Conservation (phyloP, 345 rosid species). For the Arabidopsis suecica region DNA sequence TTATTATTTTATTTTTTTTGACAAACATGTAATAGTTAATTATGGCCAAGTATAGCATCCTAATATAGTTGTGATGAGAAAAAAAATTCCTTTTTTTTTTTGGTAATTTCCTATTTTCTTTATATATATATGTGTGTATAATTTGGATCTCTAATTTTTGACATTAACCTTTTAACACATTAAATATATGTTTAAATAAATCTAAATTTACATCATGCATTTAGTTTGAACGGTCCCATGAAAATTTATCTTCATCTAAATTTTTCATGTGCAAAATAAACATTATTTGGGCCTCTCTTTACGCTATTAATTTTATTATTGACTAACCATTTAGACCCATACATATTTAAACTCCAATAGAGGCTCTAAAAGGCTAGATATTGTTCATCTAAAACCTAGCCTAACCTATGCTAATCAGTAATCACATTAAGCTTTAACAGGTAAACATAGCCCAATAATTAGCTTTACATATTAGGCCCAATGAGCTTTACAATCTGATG, state of each 20-base stretch:
- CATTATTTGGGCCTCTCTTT: background rate
- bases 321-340: background rate
- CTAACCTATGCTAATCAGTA: no score
- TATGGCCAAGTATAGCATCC: background rate
- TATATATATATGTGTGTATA: background rate
- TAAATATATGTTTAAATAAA: background rate
- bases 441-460: background rate
- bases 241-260: background rate
- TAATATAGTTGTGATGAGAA: background rate
- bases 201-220: background rate
- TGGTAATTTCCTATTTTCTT: background rate
- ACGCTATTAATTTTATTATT: background rate
- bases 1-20: background rate
- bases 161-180: background rate
- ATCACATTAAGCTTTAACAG: background rate
- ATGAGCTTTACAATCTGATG: background rate
- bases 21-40: background rate
- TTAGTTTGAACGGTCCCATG: background rate
- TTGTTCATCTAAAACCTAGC: no score
- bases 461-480: background rate
- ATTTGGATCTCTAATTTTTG: background rate
- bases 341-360: background rate
- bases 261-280: background rate
- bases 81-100: background rate
- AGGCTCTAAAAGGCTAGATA: constrained; percentile 5